phyloP scores from a whole-genome alignment of 371 early-diverging fungal genomes.

The Mucor racemosus region DNA sequence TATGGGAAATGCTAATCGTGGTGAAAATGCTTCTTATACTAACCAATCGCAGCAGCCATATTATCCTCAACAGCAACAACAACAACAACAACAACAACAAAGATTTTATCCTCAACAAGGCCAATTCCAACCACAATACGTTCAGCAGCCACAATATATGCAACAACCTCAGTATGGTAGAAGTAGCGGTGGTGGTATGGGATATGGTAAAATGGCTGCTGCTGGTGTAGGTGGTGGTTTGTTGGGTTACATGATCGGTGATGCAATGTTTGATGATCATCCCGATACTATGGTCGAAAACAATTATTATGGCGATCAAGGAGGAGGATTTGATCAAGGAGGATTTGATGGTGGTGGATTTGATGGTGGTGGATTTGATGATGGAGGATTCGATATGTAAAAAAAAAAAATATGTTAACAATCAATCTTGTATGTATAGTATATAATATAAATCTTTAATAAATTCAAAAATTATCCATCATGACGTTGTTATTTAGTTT shows the following conservation, averaged over 20 bases:
- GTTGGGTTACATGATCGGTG: constrained; percentile 43
- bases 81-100: constrained; percentile 28
- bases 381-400: constrained; percentile 29
- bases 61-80: constrained; percentile 32
- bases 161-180: constrained; percentile 22
- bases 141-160: constrained; percentile 12
- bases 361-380: constrained; percentile 33
- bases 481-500: neutral
- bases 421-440: neutral
- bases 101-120: constrained; percentile 12
- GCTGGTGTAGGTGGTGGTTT: constrained; percentile 48
- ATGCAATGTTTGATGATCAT: constrained; percentile 30
- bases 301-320: constrained; percentile 40
- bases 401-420: too few species aligned
- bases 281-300: constrained; percentile 35
- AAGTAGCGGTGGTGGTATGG: constrained; percentile 11
- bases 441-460: neutral
- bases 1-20: constrained; percentile 17
- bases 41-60: constrained; percentile 24
- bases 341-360: constrained; percentile 38
- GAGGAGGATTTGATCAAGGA: too few species aligned
- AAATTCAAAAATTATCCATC: neutral
- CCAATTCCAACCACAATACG: constrained; percentile 14
- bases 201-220: constrained; percentile 38
- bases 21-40: constrained; percentile 21